Conservation (phyloP, 2,329 filamentous ascomycete genomes). For the Colletotrichum lupini region DNA sequence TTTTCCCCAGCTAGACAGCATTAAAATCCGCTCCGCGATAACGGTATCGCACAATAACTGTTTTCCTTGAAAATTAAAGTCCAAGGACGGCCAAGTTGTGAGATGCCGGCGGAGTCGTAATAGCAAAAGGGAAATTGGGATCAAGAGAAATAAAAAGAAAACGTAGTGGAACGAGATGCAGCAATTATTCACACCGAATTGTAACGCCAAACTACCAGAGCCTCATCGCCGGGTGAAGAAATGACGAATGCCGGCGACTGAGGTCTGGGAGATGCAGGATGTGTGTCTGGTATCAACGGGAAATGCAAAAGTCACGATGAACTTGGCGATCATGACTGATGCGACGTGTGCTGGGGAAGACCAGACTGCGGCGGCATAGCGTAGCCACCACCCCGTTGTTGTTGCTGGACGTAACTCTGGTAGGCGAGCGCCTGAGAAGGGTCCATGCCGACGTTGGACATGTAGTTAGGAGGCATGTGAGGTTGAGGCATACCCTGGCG, state of each 20-base stretch:
- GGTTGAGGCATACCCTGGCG: slow-evolving; percentile 73
- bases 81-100: neutral
- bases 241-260: slow-evolving; percentile 10
- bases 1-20: slow-evolving; percentile 11
- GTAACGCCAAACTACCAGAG: slow-evolving; percentile 54
- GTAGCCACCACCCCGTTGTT: slow-evolving; percentile 78
- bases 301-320: slow-evolving; percentile 41
- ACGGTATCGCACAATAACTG: neutral
- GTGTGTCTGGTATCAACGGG: slow-evolving; percentile 69
- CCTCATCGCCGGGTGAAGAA: slow-evolving; percentile 37
- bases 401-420: slow-evolving; percentile 80
- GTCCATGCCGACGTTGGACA: slow-evolving; percentile 74
- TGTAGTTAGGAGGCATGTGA: slow-evolving; percentile 73
- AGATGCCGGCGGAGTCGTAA: neutral
- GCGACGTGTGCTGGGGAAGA: slow-evolving; percentile 85
- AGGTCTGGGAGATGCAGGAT: slow-evolving; percentile 61
- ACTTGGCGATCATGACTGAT: slow-evolving; percentile 71
- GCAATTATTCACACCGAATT: slow-evolving; percentile 23
- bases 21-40: slow-evolving; percentile 16
- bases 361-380: slow-evolving; percentile 81
- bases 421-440: slow-evolving; percentile 85
- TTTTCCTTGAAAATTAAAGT: neutral
- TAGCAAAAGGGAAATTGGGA: slow-evolving; percentile 20
- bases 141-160: slow-evolving; percentile 32
- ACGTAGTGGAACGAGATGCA: slow-evolving; percentile 31